Evolutionary conservation across 176 grass and related monocot genomes (phyloP).

Genomic region (Aegilops bicornis): DNA sequence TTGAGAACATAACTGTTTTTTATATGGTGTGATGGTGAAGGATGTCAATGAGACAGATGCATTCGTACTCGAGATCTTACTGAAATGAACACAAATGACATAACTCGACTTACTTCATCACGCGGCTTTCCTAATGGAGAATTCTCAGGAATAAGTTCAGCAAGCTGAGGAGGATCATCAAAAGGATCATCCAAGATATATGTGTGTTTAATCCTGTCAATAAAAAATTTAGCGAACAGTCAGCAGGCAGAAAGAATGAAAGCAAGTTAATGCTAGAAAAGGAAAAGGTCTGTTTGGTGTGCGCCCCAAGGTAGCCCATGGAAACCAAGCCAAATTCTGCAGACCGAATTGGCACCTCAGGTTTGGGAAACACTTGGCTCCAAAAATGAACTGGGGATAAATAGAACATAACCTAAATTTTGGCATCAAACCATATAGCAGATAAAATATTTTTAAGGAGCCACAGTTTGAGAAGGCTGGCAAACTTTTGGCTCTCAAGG

Average conservation of each 20-base stretch:
- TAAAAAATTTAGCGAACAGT: background rate
- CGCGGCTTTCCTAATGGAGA: conserved; percentile 80
- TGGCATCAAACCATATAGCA: background rate
- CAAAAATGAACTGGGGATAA: background rate
- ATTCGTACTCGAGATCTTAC: background rate
- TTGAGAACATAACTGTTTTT: no score
- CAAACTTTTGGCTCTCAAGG: background rate
- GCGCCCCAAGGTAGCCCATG: background rate
- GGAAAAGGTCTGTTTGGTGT: background rate
- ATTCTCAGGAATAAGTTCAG: conserved; percentile 85
- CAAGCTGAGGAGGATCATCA: conserved; percentile 81
- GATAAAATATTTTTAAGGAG: background rate
- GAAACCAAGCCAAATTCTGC: background rate
- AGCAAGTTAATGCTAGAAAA: background rate
- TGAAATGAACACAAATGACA: background rate
- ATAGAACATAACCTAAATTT: background rate
- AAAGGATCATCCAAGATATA: conserved; percentile 98
- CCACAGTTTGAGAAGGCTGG: background rate
- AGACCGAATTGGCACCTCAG: background rate
- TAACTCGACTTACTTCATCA: conserved; percentile 62
- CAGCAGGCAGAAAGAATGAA: background rate
- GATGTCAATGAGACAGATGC: background rate
- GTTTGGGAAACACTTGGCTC: background rate
- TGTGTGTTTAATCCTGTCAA: conserved; percentile 94
- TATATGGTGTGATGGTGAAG: no score